Percentiles rank a stretch among this genome's conserved stretches.
Conservation (phyloP, 345 rosid species). For the Barbarea vulgaris region DNA sequence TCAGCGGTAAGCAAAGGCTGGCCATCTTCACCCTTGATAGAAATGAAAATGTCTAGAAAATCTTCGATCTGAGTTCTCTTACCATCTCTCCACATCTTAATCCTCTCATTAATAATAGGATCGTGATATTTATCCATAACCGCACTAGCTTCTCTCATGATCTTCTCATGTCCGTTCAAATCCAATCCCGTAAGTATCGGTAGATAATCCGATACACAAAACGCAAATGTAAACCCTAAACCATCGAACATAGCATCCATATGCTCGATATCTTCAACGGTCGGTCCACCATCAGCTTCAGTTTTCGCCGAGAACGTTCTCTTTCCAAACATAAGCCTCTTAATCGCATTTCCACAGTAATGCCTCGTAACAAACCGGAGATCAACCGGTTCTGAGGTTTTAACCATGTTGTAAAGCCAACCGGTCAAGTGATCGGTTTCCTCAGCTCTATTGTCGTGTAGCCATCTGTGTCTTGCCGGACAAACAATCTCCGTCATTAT, state of each 20-base stretch:
- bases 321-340: constrained; percentile 41
- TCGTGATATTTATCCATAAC: constrained; percentile 42
- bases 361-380: constrained; percentile 42
- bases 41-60: constrained; percentile 53
- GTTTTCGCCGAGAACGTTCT: constrained; percentile 38
- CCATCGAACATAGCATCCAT: constrained; percentile 42
- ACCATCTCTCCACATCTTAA: constrained; percentile 38
- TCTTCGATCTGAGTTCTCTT: constrained; percentile 43
- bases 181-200: constrained; percentile 40
- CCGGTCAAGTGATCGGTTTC: constrained; percentile 45
- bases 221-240: constrained; percentile 38
- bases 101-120: constrained; percentile 39
- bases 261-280: constrained; percentile 48
- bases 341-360: constrained; percentile 43
- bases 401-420: constrained; percentile 42
- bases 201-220: constrained; percentile 39
- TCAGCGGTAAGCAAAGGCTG: constrained; percentile 42
- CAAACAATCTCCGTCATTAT: constrained; percentile 41
- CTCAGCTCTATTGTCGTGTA: constrained; percentile 43
- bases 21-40: constrained; percentile 39
- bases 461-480: constrained; percentile 44
- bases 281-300: constrained; percentile 42
- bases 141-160: constrained; percentile 37
- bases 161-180: constrained; percentile 44
- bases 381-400: constrained; percentile 29